Base-by-base conservation (phyloP, 2,329 filamentous ascomycete genomes). In the Xylogone sp. region DNA sequence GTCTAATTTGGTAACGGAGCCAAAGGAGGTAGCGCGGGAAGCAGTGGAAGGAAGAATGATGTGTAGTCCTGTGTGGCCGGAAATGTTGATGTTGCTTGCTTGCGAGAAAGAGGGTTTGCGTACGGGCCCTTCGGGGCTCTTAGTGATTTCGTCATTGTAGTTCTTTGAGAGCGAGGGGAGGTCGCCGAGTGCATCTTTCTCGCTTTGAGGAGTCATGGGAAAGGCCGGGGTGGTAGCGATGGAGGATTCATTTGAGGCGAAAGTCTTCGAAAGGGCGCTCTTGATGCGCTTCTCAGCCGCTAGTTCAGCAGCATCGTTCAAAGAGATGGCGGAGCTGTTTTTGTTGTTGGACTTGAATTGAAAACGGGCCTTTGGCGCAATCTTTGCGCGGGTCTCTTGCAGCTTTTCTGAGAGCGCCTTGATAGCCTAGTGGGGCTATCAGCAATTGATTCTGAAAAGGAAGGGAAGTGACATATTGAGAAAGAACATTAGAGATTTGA, bases 361-460 rank as follows among this genome's bases (percentile, higher is more conserved):
- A 70, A 97, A 97, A 55, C 90, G 90, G 10, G 84, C 81, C 59
- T 86, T 88, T 7, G 91, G 90, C 0, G 83, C 82, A 49, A 90
- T 79, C 20, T 78, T 80, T 39, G 82, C 78, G 16, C 85, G 81
- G 7, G 83, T 84, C 53, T 85, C 80, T 60, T 88, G 85, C 21
- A 97, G 76, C 62, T 88, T 90, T 51, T 93, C 88, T 18, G 86
- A 86, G 13, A 97, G 75, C 16, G 79, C 79, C 74, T 94, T 96
- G 69, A 97, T 84, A 20, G 88, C 82, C 83, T 90, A 59, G 61
- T 42, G 21, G 45, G 43, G n/a, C n/a, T n/a, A 6, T 46, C n/a
- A 46, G 39, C 7, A 16, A 42, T 22, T 8, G 10, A 21, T 1
- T 18, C 21, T 45, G 12, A 51, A n/a, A 2, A 31, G 16, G 3